Conservation (phyloP, 2,329 filamentous ascomycete genomes). For the Arthrobotrys conoides region DNA sequence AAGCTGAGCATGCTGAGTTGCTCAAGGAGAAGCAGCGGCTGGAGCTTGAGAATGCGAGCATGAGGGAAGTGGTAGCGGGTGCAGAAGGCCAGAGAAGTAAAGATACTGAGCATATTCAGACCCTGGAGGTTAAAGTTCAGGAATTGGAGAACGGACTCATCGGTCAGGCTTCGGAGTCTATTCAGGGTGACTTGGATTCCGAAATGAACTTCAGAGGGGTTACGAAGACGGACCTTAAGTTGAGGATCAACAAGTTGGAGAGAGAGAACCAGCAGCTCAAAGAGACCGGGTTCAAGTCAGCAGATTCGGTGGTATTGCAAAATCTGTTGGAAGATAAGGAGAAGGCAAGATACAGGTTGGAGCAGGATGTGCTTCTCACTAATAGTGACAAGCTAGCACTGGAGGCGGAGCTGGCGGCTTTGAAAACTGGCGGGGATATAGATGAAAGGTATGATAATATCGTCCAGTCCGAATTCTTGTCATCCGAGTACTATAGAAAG, state of each 20-base stretch:
- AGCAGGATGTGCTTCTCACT: conserved; percentile 64
- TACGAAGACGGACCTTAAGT: conserved; percentile 64
- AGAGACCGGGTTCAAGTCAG: conserved; percentile 61
- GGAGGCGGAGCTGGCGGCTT: conserved; percentile 64
- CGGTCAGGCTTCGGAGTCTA: conserved; percentile 62
- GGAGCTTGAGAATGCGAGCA: conserved; percentile 62
- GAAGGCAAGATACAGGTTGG: conserved; percentile 63
- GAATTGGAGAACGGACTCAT: conserved; percentile 64
- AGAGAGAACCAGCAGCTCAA: conserved; percentile 64
- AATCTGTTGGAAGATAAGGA: conserved; percentile 65
- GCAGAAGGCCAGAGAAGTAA: conserved; percentile 64
- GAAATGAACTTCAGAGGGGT: conserved; percentile 64
- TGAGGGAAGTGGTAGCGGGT: conserved; percentile 63
- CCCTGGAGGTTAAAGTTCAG: conserved; percentile 64
- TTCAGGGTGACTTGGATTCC: conserved; percentile 64
- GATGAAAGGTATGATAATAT: conserved; percentile 63
- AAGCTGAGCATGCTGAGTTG: conserved; percentile 62
- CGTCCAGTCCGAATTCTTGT: neutral
- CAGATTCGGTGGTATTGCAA: conserved; percentile 63
- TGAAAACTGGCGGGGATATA: conserved; percentile 63
- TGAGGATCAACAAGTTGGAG: conserved; percentile 64
- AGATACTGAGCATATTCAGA: conserved; percentile 64
- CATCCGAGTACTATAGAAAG: neutral
- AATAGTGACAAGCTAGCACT: conserved; percentile 64
- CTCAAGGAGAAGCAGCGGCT: conserved; percentile 62